Base-by-base conservation (phyloP, 2,329 filamentous ascomycete species). In the Cladosporium phlei region DNA sequence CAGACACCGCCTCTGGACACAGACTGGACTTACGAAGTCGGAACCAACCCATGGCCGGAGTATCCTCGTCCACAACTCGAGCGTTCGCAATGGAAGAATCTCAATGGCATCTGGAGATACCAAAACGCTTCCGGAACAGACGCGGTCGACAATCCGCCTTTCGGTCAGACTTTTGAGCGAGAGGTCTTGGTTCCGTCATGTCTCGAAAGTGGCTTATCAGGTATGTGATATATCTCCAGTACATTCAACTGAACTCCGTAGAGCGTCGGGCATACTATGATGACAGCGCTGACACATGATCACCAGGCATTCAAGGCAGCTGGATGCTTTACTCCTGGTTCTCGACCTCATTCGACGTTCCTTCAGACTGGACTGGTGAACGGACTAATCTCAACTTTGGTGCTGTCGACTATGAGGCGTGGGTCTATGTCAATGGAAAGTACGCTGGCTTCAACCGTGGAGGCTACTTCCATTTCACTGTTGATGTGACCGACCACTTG, bases 401-500 rank as follows among this genome's bases (percentile, higher is more conserved):
- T 10, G 77, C 78, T 1, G 78, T 80, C n/a, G 78, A 81, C 52
- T 80, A 80, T 51, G 70, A 78, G 30, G 75, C 75, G 7, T 74
- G 66, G 12, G 65, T 79, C 11, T 82, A 75, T 74, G 61, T 77
- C 20, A 66, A 72, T 35, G 77, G 77, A 0, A 57, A 67, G 7
- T 69, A 70, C 25, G 69, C 78, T 6, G 77, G 74, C 5, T 65
- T 67, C 3, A 77, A 81, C 55, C 65, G 71, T 2, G 78, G 78
- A 21, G 78, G 78, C 3, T 79, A 82, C 49, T 77, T 80, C 2
- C 77, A 78, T 0, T 73, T 73, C 49, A 66, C 68, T 25, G 56
- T 82, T 14, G 79, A 83, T 54, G 64, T 81, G 12, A 80, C 77
- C 1, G 73, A 77, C 76, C 84, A 63, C 78, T 77, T 19, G 69